Evolutionary conservation across 2,329 filamentous ascomycete species (phyloP).

Genomic region (Penicillium rolfsii): DNA sequence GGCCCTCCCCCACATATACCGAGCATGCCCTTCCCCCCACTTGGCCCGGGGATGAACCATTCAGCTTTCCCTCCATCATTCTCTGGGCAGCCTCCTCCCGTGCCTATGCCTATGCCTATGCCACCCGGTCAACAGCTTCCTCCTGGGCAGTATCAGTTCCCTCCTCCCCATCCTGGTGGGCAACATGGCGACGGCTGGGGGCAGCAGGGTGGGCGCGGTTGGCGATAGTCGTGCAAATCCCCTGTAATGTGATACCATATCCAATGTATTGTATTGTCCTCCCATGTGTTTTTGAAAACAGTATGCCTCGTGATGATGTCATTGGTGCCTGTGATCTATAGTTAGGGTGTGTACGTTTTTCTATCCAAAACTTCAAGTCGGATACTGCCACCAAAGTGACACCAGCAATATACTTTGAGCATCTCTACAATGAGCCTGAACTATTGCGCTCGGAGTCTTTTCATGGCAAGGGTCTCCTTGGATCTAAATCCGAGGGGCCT

Average conservation of each 20-base stretch:
- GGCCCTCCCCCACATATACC: slow-evolving; percentile 38
- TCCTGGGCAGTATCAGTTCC: slow-evolving; percentile 38
- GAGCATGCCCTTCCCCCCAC: slow-evolving; percentile 26
- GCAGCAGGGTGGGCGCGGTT: slow-evolving; percentile 19
- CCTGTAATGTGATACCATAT: slow-evolving; percentile 5
- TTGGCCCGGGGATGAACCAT: slow-evolving; percentile 22
- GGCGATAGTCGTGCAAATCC: slow-evolving; percentile 11
- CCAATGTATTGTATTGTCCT: neutral
- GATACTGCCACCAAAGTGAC: neutral
- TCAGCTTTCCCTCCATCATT: slow-evolving; percentile 35
- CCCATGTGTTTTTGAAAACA: neutral
- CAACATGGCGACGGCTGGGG: slow-evolving; percentile 30
- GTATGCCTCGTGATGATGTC: neutral
- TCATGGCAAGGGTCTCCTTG: neutral
- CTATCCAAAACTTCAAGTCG: neutral
- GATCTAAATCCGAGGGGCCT: neutral
- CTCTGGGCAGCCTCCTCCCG: slow-evolving; percentile 27
- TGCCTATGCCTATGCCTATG: slow-evolving; percentile 28
- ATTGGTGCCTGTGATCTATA: neutral
- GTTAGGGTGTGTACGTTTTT: neutral
- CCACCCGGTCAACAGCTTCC: slow-evolving; percentile 34
- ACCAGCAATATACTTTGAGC: neutral
- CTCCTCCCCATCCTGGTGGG: slow-evolving; percentile 35
- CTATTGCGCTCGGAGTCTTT: neutral
- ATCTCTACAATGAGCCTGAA: neutral